These are phyloP conservation scores for Saccharomycopsis oosterbeekiorum DNA, from an alignment of 805 yeast genomes.

Conservation along the genomic window DNA sequence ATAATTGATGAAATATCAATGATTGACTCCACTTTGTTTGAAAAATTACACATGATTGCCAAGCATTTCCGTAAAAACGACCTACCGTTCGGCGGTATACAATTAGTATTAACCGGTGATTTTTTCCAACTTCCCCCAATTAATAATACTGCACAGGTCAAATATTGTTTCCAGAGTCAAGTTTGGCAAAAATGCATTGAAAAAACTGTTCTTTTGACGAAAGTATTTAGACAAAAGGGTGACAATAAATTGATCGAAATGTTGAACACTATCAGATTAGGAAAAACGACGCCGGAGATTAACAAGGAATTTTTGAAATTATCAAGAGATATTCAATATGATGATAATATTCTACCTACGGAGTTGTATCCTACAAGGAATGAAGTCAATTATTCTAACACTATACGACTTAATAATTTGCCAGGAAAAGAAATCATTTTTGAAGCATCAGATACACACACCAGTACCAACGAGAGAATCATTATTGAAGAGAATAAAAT, in stretches of 20 bases:
- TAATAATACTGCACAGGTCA: constrained; percentile 29
- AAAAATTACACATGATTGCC: constrained; percentile 66
- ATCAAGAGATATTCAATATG: constrained; percentile 46
- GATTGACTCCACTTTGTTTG: constrained; percentile 75
- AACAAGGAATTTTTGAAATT: constrained; percentile 39
- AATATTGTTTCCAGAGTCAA: constrained; percentile 66
- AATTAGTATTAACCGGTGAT: constrained; percentile 85
- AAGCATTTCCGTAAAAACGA: constrained; percentile 37
- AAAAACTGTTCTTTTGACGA: constrained; percentile 58
- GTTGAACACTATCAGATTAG: constrained; percentile 73
- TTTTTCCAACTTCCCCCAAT: constrained; percentile 88
- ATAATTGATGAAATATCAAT: constrained; percentile 91
- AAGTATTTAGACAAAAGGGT: constrained; percentile 84
- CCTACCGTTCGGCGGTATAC: constrained; percentile 89
- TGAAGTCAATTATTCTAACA: constrained; percentile 77
- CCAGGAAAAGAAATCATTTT: constrained; percentile 38
- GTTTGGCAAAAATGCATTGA: constrained; percentile 59
- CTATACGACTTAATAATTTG: constrained; percentile 37
- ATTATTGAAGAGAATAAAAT: constrained; percentile 23
- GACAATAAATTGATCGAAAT: constrained; percentile 67
- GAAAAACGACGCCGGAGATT: constrained; percentile 45
- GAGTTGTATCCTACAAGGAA: constrained; percentile 78
- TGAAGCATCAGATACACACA: constrained; percentile 35
- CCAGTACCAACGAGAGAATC: constrained; percentile 20
- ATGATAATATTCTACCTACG: constrained; percentile 80